Evolutionary conservation across 306 rosid genomes (phyloP).

Genomic region (Lathyrus tuberosus): DNA sequence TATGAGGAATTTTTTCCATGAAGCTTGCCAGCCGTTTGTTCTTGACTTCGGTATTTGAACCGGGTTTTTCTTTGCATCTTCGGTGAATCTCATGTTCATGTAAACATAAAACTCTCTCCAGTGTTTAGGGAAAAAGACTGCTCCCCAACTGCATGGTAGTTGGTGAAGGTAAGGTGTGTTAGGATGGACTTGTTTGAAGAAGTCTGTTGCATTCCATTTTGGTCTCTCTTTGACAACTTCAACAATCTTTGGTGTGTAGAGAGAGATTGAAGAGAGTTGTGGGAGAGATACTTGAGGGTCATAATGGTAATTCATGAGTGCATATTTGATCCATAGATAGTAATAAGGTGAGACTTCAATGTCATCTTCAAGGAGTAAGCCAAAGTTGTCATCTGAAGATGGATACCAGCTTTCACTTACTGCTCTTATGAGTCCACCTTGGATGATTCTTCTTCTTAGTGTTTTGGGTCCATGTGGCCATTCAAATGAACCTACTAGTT

Average conservation of each 20-base stretch:
- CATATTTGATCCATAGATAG: slow-evolving; percentile 93
- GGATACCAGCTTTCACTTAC: slow-evolving; percentile 99
- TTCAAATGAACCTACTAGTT: slow-evolving; percentile 60
- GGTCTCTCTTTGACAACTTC: slow-evolving; percentile 98
- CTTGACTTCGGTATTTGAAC: slow-evolving; percentile 94
- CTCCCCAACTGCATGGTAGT: slow-evolving; percentile 96
- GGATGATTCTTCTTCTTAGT: slow-evolving; percentile 84
- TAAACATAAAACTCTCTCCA: slow-evolving; percentile 98
- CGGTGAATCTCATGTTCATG: slow-evolving; percentile 90
- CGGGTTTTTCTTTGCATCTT: slow-evolving; percentile 77
- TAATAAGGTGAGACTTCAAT: slow-evolving; percentile 96
- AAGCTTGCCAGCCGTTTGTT: slow-evolving; percentile 99
- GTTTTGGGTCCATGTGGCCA: slow-evolving; percentile 98
- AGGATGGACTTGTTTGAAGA: slow-evolving; percentile 74
- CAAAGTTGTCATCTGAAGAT: slow-evolving; percentile 79
- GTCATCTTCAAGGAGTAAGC: slow-evolving; percentile 89
- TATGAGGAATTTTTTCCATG: slow-evolving; percentile 95
- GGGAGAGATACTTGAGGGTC: slow-evolving; percentile 90
- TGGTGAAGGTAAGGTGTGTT: slow-evolving; percentile 96
- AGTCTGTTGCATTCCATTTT: slow-evolving; percentile 84
- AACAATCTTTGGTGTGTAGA: slow-evolving; percentile 86
- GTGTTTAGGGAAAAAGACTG: slow-evolving; percentile 95
- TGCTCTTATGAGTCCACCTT: slow-evolving; percentile 96
- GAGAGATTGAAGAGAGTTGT: slow-evolving; percentile 84
- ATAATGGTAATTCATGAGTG: slow-evolving; percentile 82